Evolutionary conservation across 345 rosid genomes (phyloP).

Genomic region (Sonneratia alba): DNA sequence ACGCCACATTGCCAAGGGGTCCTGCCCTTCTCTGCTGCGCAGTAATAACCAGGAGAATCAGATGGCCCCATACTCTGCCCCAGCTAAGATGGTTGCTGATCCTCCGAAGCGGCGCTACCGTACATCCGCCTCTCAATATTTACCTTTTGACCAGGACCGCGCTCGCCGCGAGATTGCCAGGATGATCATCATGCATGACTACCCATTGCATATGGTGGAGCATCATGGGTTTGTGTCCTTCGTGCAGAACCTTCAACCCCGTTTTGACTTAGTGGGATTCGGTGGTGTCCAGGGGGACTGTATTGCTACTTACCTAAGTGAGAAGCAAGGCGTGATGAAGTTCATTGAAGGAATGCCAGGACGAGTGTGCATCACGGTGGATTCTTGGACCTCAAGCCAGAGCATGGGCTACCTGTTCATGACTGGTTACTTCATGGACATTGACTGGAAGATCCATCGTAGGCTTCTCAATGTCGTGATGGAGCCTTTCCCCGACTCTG

Average conservation of each 20-base stretch:
- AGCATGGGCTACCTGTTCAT: constrained; percentile 66
- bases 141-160: constrained; percentile 62
- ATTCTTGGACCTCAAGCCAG: constrained; percentile 63
- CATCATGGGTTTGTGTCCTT: constrained; percentile 67
- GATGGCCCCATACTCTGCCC: constrained; percentile 33
- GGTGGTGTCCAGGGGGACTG: constrained; percentile 86
- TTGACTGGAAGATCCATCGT: constrained; percentile 69
- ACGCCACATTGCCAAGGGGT: constrained; percentile 85
- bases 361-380: constrained; percentile 60
- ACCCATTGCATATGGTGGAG: constrained; percentile 90
- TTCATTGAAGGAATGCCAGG: constrained; percentile 66
- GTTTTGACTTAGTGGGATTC: constrained; percentile 59
- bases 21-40: constrained; percentile 60
- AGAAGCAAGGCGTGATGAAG: constrained; percentile 68
- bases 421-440: constrained; percentile 68
- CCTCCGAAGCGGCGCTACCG: constrained; percentile 68
- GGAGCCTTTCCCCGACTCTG: constrained; percentile 78
- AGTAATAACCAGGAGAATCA: constrained; percentile 33
- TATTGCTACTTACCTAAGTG: constrained; percentile 67
- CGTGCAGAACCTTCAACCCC: constrained; percentile 71
- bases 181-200: constrained; percentile 84
- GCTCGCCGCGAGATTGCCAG: constrained; percentile 69
- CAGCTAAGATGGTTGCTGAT: constrained; percentile 30
- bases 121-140: constrained; percentile 31
- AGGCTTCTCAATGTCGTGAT: constrained; percentile 75